Evolutionary conservation across 2,329 filamentous ascomycete species (phyloP).

Genomic region (Ascochyta viciae-villosae): DNA sequence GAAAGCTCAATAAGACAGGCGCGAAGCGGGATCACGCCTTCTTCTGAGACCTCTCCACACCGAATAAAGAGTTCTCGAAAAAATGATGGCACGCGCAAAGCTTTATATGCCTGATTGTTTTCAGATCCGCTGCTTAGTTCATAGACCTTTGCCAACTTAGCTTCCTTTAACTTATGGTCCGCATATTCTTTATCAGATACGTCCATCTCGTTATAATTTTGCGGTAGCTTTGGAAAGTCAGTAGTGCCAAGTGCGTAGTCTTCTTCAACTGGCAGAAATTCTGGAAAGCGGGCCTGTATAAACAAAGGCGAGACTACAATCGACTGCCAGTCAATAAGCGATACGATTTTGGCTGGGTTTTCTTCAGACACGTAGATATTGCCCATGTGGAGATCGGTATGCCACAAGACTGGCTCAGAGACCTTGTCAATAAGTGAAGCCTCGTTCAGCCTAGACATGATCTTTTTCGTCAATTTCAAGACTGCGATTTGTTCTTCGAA

Average conservation of each 20-base stretch:
- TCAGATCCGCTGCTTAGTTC: conserved; percentile 34
- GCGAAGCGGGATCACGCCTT: conserved; percentile 44
- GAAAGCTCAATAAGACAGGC: conserved; percentile 44
- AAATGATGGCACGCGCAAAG: conserved; percentile 38
- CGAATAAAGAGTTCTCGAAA: conserved; percentile 43
- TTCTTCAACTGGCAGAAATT: conserved; percentile 24
- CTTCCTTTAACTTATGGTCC: conserved; percentile 10
- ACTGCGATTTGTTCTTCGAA: conserved; percentile 21
- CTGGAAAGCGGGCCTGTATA: conserved; percentile 27
- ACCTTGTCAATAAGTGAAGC: conserved; percentile 11
- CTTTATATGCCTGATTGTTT: conserved; percentile 30
- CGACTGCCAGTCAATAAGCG: conserved; percentile 37
- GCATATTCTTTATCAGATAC: conserved; percentile 9
- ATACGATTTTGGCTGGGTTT: conserved; percentile 25
- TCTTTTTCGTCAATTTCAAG: conserved; percentile 21
- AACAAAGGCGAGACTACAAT: conserved; percentile 29
- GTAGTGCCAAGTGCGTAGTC: conserved; percentile 19
- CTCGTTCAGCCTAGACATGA: conserved; percentile 18
- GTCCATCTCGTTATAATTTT: conserved; percentile 19
- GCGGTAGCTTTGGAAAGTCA: conserved; percentile 15
- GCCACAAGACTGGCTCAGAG: conserved; percentile 20
- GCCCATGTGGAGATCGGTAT: conserved; percentile 51
- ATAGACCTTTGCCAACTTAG: conserved; percentile 39
- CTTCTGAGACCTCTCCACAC: conserved; percentile 33
- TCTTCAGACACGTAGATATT: conserved; percentile 43